Base-by-base conservation (phyloP, 1,139 yeast species). In the Eremothecium cymbalariae region DNA sequence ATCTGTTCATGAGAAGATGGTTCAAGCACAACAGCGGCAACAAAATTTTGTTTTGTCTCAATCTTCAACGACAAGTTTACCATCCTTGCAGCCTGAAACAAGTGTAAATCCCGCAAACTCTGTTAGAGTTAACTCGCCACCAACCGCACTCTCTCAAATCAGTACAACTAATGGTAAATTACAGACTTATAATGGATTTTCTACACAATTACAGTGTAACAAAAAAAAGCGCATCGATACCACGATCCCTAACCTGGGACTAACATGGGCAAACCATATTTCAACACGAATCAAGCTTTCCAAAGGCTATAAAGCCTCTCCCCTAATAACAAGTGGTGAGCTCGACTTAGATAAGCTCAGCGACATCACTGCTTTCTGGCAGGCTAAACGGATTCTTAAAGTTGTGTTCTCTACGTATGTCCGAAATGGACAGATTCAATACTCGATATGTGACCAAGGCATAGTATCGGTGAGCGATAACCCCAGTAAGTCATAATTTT, bases 241-340 rank as follows among this genome's bases (percentile, higher is more conserved):
- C 6, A 55, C 59, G 31, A 50, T 59, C 6, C 70, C 72, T 2
- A 62, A 67, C 24, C 47, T 68, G 25, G 73, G 74, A 3, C 41
- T 63, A n/a, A 46, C 59, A 6, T 66, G 72, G 71, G 60, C 67
- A 8, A 63, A 59, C 33, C 58, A 59, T 34, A 45, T 68, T 11
- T 55, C 62, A 23, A 59, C 63, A 21, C 55, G 72, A 24, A 53
- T 67, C 7, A 53, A 65, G 8, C 46, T 68, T 27, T 57, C 55
- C 28, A 60, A 68, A 39, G 37, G 41, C 8, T 53, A 56, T 33
- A 53, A 45, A 33, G 55, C 55, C 6, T 50, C 59, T 8, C 53
- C 57, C 1, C 32, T 49, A 38, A 42, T 51, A n/a, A 41, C 32
- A 38, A 44, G 57, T n/a, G 57, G 55, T 6, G 53, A 48, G 24